Evolutionary conservation across 73 alveolate genomes (phyloP).

Genomic region (Effrenium voratum): DNA sequence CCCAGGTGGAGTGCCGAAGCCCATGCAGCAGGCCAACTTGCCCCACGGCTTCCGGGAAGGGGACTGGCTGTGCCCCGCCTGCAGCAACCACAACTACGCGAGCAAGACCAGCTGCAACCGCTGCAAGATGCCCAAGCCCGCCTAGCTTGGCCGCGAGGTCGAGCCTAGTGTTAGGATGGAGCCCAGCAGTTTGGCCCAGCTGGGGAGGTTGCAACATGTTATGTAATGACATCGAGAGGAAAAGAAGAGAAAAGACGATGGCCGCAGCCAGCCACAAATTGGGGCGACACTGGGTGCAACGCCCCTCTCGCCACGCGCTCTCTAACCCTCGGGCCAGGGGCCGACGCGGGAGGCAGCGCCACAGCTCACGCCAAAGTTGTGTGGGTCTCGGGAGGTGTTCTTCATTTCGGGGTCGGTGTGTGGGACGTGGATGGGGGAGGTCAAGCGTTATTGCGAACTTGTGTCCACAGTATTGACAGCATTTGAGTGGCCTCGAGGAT

Average conservation of each 20-base stretch:
- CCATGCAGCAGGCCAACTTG: too few relatives aligned
- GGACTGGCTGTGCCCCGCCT: constrained; percentile 43
- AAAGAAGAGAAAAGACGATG: too few relatives aligned
- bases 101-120: background rate
- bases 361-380: constrained; percentile 52
- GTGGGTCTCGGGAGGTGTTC: background rate
- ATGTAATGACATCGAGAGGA: too few relatives aligned
- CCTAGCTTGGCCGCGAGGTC: too few relatives aligned
- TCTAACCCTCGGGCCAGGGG: too few relatives aligned
- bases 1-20: too few relatives aligned
- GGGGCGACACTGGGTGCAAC: too few relatives aligned
- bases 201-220: too few relatives aligned
- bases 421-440: background rate
- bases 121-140: background rate
- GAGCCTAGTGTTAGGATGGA: background rate
- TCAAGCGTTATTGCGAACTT: background rate
- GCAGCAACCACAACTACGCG: constrained; percentile 52
- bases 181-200: too few relatives aligned
- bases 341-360: constrained; percentile 10
- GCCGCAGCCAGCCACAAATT: too few relatives aligned
- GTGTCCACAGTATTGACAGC: background rate
- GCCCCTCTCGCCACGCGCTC: too few relatives aligned
- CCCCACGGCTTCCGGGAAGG: constrained; percentile 14
- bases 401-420: background rate
- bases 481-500: background rate